A percentile compares a stretch with the other conserved stretches of the same genome.
Evolutionary conservation across 1,139 yeast species (phyloP).

Genomic region (Pichia sp.): DNA sequence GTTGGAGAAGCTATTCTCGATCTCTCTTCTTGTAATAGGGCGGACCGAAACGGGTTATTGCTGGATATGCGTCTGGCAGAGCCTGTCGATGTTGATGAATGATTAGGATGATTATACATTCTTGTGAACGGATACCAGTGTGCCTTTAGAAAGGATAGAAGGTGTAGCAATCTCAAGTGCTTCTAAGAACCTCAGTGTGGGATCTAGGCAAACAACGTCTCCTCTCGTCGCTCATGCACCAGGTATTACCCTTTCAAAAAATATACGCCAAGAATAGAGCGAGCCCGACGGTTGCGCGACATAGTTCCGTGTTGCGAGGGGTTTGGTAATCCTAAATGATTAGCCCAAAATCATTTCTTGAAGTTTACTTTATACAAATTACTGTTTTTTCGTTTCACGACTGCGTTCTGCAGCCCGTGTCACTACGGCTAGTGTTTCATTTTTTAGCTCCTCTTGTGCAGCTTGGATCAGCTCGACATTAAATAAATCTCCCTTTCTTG

Average conservation of each 20-base stretch:
- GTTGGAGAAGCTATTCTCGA: slow-evolving; percentile 9
- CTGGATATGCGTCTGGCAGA: slow-evolving; percentile 27
- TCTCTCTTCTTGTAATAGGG: slow-evolving; percentile 26
- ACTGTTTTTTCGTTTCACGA: slow-evolving; percentile 1
- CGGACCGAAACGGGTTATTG: slow-evolving; percentile 29
- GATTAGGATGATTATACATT: slow-evolving; percentile 26
- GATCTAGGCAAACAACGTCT: too few species aligned
- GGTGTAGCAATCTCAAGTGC: neutral
- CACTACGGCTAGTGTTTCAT: slow-evolving; percentile 23
- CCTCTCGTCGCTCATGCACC: too few species aligned
- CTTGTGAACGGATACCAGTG: neutral
- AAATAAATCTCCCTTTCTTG: slow-evolving; percentile 34
- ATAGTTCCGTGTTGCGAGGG: too few species aligned
- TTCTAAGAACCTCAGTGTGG: too few species aligned
- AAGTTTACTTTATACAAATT: too few species aligned
- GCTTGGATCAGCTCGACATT: slow-evolving; percentile 25
- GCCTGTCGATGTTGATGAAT: slow-evolving; percentile 26
- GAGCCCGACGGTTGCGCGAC: too few species aligned
- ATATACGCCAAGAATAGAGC: too few species aligned
- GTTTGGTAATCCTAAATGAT: too few species aligned
- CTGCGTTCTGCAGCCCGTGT: slow-evolving; percentile 22
- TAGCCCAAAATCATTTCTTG: too few species aligned
- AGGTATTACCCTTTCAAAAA: too few species aligned
- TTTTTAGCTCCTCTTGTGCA: slow-evolving; percentile 29
- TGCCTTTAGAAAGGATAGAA: neutral